phyloP scores from a whole-genome alignment of 2,329 filamentous ascomycete genomes.

The Colletotrichum sp. region DNA sequence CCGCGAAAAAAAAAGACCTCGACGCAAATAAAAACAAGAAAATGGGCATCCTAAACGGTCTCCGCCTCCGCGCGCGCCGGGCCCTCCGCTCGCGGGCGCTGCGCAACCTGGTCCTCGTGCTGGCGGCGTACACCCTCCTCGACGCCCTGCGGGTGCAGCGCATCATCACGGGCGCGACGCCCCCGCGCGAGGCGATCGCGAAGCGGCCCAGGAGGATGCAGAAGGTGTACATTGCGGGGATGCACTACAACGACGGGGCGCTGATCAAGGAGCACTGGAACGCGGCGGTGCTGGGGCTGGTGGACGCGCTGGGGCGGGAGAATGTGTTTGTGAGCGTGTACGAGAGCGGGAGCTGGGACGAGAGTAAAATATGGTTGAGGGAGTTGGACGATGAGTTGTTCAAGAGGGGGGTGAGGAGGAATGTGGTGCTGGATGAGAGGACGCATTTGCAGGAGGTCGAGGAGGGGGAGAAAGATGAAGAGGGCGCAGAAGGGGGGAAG shows the following conservation, averaged over 20 bases:
- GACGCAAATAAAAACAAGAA: not conserved
- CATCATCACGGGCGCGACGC: not conserved
- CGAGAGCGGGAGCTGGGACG: conserved; percentile 73
- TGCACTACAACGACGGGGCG: conserved; percentile 70
- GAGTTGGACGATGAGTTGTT: conserved; percentile 61
- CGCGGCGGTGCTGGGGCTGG: conserved; percentile 60
- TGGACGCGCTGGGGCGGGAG: conserved; percentile 59
- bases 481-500: conserved; percentile 21
- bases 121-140: conserved; percentile 40
- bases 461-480: not conserved
- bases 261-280: conserved; percentile 68
- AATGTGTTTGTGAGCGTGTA: conserved; percentile 72
- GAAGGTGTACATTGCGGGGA: conserved; percentile 69
- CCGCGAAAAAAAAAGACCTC: not conserved
- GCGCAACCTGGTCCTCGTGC: conserved; percentile 36
- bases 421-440: conserved; percentile 60
- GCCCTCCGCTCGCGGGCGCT: conserved; percentile 37
- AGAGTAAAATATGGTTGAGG: conserved; percentile 65
- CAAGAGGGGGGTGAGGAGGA: conserved; percentile 54
- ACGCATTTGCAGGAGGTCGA: conserved; percentile 63
- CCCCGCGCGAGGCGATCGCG: conserved; percentile 2
- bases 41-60: conserved; percentile 3
- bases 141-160: conserved; percentile 39
- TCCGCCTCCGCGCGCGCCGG: conserved; percentile 32
- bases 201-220: conserved; percentile 30